phyloP scores from a whole-genome alignment of 169 alveolate species.

The Plasmodium knowlesi region DNA sequence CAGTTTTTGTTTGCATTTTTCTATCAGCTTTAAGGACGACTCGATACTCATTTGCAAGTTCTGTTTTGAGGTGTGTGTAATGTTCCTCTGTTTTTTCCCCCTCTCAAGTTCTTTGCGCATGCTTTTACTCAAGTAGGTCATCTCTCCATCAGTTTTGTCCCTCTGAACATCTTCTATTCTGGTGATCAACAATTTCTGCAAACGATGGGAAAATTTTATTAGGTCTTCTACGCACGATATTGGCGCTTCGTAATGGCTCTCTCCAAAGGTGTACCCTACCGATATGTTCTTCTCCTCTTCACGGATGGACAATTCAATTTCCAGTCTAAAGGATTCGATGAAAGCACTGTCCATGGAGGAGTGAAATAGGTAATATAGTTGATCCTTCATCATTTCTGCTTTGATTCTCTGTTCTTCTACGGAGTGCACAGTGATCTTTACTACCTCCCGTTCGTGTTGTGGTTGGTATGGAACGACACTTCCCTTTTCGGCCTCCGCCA shows the following conservation, averaged over 20 bases:
- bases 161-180: constrained; percentile 4
- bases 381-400: constrained; percentile 52
- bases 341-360: constrained; percentile 51
- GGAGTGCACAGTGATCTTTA: constrained; percentile 11
- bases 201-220: constrained; percentile 35
- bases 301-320: neutral
- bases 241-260: neutral
- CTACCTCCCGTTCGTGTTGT: neutral
- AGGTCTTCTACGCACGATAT: constrained; percentile 10
- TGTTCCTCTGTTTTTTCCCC: constrained; percentile 30
- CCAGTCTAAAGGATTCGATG: constrained; percentile 10
- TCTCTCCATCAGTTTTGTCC: constrained; percentile 10
- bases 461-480: neutral
- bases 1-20: constrained; percentile 37
- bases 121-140: constrained; percentile 12
- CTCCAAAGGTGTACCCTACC: neutral
- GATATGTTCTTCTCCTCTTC: neutral
- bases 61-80: constrained; percentile 37
- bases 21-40: constrained; percentile 58
- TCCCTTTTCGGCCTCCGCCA: neutral
- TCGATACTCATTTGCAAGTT: constrained; percentile 61
- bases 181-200: constrained; percentile 5
- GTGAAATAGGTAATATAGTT: constrained; percentile 43
- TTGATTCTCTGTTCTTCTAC: constrained; percentile 21
- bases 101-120: constrained; percentile 43